These are phyloP conservation scores for Bonia amplexicaulis DNA, from an alignment of 176 grass and related monocot genomes.

Conservation along the genomic window DNA sequence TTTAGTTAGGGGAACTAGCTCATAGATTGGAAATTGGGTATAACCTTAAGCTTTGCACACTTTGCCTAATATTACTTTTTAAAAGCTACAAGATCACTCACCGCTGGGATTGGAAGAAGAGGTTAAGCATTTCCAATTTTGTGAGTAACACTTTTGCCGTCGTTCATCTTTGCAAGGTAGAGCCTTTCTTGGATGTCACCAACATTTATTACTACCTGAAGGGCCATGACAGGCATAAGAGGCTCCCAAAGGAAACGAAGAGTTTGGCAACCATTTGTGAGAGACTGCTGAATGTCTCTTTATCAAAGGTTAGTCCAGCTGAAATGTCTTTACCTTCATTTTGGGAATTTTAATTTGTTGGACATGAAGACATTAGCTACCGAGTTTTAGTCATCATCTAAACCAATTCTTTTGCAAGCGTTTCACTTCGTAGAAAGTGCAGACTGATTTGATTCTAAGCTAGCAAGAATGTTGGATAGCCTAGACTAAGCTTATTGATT, in stretches of 20 bases:
- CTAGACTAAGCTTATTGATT: neutral
- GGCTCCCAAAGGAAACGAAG: slow-evolving; percentile 73
- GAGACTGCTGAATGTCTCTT: slow-evolving; percentile 61
- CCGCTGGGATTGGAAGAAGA: neutral
- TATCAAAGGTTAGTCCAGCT: slow-evolving; percentile 71
- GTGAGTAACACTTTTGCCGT: neutral
- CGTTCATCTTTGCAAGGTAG: slow-evolving; percentile 58
- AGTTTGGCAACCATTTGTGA: slow-evolving; percentile 85
- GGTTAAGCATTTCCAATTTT: neutral
- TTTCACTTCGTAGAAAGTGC: neutral
- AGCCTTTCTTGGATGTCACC: slow-evolving; percentile 84
- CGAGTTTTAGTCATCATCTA: neutral
- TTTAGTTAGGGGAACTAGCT: neutral
- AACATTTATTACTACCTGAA: slow-evolving; percentile 70
- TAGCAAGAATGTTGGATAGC: neutral
- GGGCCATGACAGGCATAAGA: slow-evolving; percentile 49
- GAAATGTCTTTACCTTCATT: neutral
- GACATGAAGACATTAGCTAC: neutral
- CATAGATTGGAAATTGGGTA: neutral
- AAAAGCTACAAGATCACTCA: neutral
- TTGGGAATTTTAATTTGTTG: slow-evolving; percentile 1
- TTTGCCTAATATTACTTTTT: neutral
- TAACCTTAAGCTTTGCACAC: neutral
- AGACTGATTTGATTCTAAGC: neutral
- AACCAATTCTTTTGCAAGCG: neutral